Percentiles rank a stretch among this genome's conserved stretches.
Conservation (phyloP, 2,329 filamentous ascomycete species). For the Setomelanomma holmii region DNA sequence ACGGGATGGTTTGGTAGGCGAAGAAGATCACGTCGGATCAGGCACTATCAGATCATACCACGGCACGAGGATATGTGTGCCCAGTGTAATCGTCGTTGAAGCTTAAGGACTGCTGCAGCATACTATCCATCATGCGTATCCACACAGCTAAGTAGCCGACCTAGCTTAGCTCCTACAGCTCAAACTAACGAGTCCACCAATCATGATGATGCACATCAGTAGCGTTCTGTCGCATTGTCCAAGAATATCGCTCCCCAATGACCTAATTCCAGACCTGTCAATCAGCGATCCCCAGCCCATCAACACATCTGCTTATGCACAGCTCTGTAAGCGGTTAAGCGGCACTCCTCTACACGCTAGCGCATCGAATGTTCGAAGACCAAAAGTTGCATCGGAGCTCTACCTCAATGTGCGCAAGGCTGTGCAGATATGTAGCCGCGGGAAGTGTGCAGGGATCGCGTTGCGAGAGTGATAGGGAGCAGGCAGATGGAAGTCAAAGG, state of each 20-base stretch:
- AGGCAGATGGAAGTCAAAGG: not conserved
- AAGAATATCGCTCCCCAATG: too few relatives aligned
- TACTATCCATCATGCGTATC: not conserved
- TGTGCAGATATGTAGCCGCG: conserved; percentile 23
- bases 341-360: conserved; percentile 6
- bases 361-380: conserved; percentile 17
- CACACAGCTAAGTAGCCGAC: not conserved
- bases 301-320: not conserved
- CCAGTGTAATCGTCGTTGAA: too few relatives aligned
- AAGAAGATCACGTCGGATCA: not conserved
- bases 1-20: not conserved
- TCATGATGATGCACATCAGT: not conserved
- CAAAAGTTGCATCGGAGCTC: conserved; percentile 14
- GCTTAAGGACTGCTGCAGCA: too few relatives aligned
- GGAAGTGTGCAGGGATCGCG: conserved; percentile 11
- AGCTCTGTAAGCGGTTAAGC: not conserved
- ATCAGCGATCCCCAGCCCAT: too few relatives aligned
- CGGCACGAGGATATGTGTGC: too few relatives aligned
- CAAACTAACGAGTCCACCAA: not conserved
- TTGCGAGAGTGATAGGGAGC: conserved; percentile 2
- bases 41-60: too few relatives aligned
- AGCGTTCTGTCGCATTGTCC: not conserved
- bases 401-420: conserved; percentile 14
- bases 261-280: not conserved
- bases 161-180: not conserved